Evolutionary conservation across 2,329 filamentous ascomycete species (phyloP), one percentile per base, ranked within the genome.

Genomic region (Thelonectria blattea): DNA sequence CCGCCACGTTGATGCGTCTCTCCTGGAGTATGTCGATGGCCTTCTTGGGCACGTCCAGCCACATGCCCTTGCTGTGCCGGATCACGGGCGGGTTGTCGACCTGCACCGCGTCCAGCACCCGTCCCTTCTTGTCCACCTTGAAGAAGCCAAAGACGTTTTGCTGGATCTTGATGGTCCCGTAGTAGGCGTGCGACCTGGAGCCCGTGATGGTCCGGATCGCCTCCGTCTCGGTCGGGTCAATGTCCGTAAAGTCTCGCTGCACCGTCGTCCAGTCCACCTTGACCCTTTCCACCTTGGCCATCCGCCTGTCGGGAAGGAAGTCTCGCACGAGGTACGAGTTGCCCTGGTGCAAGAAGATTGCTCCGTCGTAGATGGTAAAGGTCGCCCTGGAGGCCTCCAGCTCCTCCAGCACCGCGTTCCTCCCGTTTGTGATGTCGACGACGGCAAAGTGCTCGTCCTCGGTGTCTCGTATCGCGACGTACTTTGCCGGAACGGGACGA

Each of bases 331-430:
- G 84, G 72, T 97, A 99, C 1, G 90, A 94, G 64, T 88, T 88
- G n/a, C 95, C 95, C 77, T 99, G 95, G 70, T 99, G 95, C 5
- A 99, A 82, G 78, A 96, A 99, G 63, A 99, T 97, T 46, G 92
- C 95, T 12, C 95, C 95, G 74, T 98, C 94, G 75, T 99, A 99
- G 61, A 99, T 85, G 1, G 93, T 97, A 76, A 97, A 98, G 67
- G 92, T 94, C 1, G 94, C 94, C n/a, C 95, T 88, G 2, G 91
- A 95, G 1, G 93, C 92, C 76, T 98, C 95, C n/a, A 99, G 84
- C 76, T 98, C 93, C 79, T 99, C 95, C 1, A 99, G 83, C 0
- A 99, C 91, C 0, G 88, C 80, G 72, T 98, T 98, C 56, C 87
- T 86, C 24, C 88, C 88, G 66, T 95, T 86, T 0, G 92, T 95